Evolutionary conservation across 306 rosid genomes (phyloP), one percentile per base, ranked within the genome.

Genomic region (Vachellia collinsii): DNA sequence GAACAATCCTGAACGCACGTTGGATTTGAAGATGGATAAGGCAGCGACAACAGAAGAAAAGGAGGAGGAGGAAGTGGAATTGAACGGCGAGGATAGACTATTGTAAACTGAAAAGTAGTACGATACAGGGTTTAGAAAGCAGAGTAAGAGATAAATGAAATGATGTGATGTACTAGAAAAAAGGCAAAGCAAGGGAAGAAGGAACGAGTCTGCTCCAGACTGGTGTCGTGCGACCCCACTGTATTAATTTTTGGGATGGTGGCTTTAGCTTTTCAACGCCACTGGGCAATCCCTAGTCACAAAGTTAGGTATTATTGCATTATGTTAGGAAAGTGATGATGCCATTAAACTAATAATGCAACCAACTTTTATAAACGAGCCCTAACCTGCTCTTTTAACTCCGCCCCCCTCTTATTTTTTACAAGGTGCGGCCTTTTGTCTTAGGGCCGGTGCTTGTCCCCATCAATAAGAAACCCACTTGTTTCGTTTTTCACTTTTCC

Each of bases 371-470:
- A 50, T 46, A 83, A 81, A 84, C 67, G 41, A 77, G 74, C 77
- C 46, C 16, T 43, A 59, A 53, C 81, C 54, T 67, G 80, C 69
- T 82, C 62, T 78, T 84, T 41, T 20, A 75, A 83, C 85, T 80
- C 20, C 19, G 78, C 63, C 58, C 72, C 22, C 11, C 3, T 20
- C 2, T 14, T 44, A 5, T 51, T 7, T 59, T 20, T 23, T 11
- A 7, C 23, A 78, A 70, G 81, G 86, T 76, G 78, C 71, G 64
- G 79, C 89, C 88, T 62, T 83, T 81, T 56, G 12, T 72, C 66
- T 79, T 36, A 20, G 65, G 79, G 87, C 75, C 50, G 88, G 92
- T 87, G 88, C 74, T 78, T 76, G 89, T 91, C 92, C 73, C 84
- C 73, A 89, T 91, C 97, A 85, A 11, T 86, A 77, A 72, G 65